Evolutionary conservation across 805 yeast genomes (phyloP), one percentile per base, ranked within the genome.

Genomic region (Kazachstania bromeliacearum): DNA sequence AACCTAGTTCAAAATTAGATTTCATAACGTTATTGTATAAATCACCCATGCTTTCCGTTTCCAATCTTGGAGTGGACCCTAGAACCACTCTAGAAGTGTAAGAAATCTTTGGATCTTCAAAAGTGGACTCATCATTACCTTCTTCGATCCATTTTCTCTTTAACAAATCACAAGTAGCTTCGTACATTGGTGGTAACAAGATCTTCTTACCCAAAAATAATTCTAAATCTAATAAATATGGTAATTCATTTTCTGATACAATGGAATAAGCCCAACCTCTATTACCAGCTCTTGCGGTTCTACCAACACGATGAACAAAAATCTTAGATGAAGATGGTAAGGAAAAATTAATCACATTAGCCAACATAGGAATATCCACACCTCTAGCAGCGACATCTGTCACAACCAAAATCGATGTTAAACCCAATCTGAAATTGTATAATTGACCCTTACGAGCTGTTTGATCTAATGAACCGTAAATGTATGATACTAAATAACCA

Each of bases 311-410:
- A 63, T 92, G 99, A 38, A 92, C 74, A 60, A 92, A 92, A 40
- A 89, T 82, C 60, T 94, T 92, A 4, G 96, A 85, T 1, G 94
- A 79, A 1, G 85, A 81, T 8, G 97, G 97, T 41, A 92, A 68
- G 1, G 95, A 77, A 60, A 74, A 92, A 59, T 92, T 92, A 47
- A 92, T 72, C 36, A 92, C 99, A 54, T 94, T 88, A 5, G 97
- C 95, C 54, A 92, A 71, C 38, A 92, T 78, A 0, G 98, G 98
- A 46, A 92, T 85, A 75, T 94, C 99, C 43, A 92, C 87, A 77
- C 98, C 98, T 68, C 98, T 79, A 2, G 98, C 98, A 18, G 95
- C 95, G 45, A 85, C 97, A 67, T 92, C 98, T 1, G 98, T 92
- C 37, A 92, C 99, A 7, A 92, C 96, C 57, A 92, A 61, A n/a